phyloP scores from a whole-genome alignment of 1,284 basidiomycete species.

The Papiliotrema fonsecae region DNA sequence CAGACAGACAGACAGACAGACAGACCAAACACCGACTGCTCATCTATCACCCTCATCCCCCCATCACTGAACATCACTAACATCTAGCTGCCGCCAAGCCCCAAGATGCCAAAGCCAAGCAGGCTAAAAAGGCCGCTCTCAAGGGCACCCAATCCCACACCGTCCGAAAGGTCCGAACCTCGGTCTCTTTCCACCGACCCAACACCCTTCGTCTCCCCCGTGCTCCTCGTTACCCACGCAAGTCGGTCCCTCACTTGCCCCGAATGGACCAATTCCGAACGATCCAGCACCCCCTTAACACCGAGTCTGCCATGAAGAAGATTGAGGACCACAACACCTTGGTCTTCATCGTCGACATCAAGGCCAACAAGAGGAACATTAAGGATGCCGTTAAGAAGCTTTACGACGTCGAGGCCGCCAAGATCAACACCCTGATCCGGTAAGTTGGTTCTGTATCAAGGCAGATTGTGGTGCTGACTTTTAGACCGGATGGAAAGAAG shows the following conservation, averaged over 20 bases:
- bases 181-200: constrained; percentile 92
- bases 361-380: constrained; percentile 97
- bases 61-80: not conserved
- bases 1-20: not conserved
- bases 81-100: constrained; percentile 35
- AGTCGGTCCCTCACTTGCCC: constrained; percentile 88
- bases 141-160: constrained; percentile 76
- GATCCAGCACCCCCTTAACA: constrained; percentile 68
- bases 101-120: constrained; percentile 75
- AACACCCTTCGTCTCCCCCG: constrained; percentile 86
- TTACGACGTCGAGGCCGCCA: constrained; percentile 92
- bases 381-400: constrained; percentile 99
- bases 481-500: constrained; percentile 95
- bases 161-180: constrained; percentile 76
- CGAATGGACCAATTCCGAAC: constrained; percentile 97
- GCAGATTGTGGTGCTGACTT: not conserved
- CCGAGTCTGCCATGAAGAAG: constrained; percentile 66
- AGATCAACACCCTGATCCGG: constrained; percentile 98
- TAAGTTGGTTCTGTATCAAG: constrained; percentile 46
- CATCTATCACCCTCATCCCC: not conserved
- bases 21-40: not conserved
- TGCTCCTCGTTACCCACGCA: constrained; percentile 87
- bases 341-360: constrained; percentile 94
- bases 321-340: constrained; percentile 99
- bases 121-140: constrained; percentile 93